Base-by-base conservation (phyloP, 2,329 filamentous ascomycete species). In the Apiospora hydei region DNA sequence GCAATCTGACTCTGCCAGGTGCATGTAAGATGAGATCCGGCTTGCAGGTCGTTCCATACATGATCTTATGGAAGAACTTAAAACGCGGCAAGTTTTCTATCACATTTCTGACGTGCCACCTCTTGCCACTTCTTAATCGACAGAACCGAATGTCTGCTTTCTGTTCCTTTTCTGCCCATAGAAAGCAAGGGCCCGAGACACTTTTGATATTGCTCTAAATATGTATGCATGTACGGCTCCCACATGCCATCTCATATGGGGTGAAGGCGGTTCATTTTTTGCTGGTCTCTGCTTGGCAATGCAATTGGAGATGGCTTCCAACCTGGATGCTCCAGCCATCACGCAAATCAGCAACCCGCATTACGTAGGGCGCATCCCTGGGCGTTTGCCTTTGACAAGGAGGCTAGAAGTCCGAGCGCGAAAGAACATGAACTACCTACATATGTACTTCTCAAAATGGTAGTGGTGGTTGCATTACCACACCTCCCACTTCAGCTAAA, bases 1-100 rank as follows among this genome's bases (percentile, higher is more conserved):
- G 57, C 57, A 64, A 64, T 64, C 57, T 64, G 57, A n/a, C 34
- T 41, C 24, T 64, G 34, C 57, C 57, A 41, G 41, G 57, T 49
- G 46, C 46, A 49, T 49, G 46, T 64, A n/a, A 64, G 34, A 64
- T 64, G 57, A 64, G 34, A 64, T 64, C 34, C 34, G 34, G 57
- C 57, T 41, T 64, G 57, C 57, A 64, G 18, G 34, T 41, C 21
- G 57, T 41, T 41, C 18, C 57, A 41, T 64, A 41, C 13, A 21
- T 51, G 46, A 51, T 64, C 57, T 64, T 64, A 64, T 64, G 41
- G 18, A n/a, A 64, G 57, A 41, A 64, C 57, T 38, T 41, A 41
- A 24, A 64, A 41, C 57, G 21, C 34, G 34, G 21, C 38, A 8
- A 34, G 30, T 61, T 64, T 26, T 41, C 57, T 64, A n/a, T 64